Evolutionary conservation across 495 filamentous ascomycete species (phyloP).

Genomic region (Penicillium bovifimosum): DNA sequence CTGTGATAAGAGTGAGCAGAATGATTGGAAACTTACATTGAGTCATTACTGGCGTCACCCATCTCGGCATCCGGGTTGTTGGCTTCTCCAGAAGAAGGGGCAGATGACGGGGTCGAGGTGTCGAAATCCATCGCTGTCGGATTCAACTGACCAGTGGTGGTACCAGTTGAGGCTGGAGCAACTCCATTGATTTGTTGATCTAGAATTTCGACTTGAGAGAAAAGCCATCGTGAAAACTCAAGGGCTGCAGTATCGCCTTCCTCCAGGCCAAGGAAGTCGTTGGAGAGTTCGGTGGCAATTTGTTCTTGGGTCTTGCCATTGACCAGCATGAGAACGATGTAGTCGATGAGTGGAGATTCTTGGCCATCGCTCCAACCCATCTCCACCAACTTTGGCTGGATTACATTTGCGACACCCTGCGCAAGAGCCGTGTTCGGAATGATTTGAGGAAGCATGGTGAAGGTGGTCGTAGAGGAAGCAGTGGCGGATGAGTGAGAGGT

Average conservation of each 20-base stretch:
- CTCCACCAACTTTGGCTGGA: conserved; percentile 93
- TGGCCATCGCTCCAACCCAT: conserved; percentile 83
- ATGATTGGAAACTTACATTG: conserved; percentile 59
- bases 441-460: conserved; percentile 21
- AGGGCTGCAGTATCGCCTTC: conserved; percentile 77
- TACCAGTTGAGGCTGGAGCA: conserved; percentile 16
- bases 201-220: conserved; percentile 70
- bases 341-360: conserved; percentile 84
- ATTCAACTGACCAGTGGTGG: conserved; percentile 25
- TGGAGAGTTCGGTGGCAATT: conserved; percentile 81
- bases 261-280: conserved; percentile 77
- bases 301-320: conserved; percentile 89
- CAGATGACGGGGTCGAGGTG: conserved; percentile 14
- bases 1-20: neutral
- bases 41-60: conserved; percentile 55
- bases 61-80: conserved; percentile 60
- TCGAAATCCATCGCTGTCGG: conserved; percentile 31
- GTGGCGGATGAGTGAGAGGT: neutral
- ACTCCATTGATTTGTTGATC: conserved; percentile 56
- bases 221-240: conserved; percentile 87
- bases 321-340: conserved; percentile 92
- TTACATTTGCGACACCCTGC: conserved; percentile 67
- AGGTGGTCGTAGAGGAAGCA: neutral
- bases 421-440: conserved; percentile 55
- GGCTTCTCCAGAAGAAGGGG: conserved; percentile 6